Base-by-base conservation (phyloP, 2,329 filamentous ascomycete genomes). In the Aspergillus brunneoviolaceus region DNA sequence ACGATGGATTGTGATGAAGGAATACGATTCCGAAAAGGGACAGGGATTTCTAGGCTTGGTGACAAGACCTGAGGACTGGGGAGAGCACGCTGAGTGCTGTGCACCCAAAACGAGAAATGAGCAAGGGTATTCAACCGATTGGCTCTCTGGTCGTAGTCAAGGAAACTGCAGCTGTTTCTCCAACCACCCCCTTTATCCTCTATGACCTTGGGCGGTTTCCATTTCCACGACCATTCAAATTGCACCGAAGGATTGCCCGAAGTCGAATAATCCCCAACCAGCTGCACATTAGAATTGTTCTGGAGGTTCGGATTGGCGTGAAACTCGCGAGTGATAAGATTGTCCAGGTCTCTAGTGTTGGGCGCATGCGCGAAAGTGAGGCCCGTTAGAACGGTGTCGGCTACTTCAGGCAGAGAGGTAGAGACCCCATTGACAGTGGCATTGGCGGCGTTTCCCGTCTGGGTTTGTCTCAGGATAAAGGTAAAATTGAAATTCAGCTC, bases 221-320 rank as follows among this genome's bases (percentile, higher is more conserved):
- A 99, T 81, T 89, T 95, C 95, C 95, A 99, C 7, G 89, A 88
- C 92, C 94, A 99, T 65, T 94, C 89, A 72, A 97, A 97, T 35
- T 92, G 88, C 31, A 96, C 89, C 1, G 91, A 94, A 6, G 89
- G 81, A 69, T 82, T 91, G n/a, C 94, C 93, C 33, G 84, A 87
- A 0, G 95, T 99, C 2, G 86, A 84, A 72, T 90, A 97, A 74
- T 96, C 92, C 3, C 95, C 95, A n/a, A 99, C 88, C 49, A 98
- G 83, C 70, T 96, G 90, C 45, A 99, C 95, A 72, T 98, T 98
- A 57, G 92, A 85, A 72, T 97, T 98, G 74, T 96, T 98, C 80
- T 99, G 95, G 58, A 99, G 81, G 72, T 99, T 99, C 0, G 95
- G 95, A 72, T 99, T 92, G 66, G 94, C 92, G 68, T 98, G 92